Evolutionary conservation across 768 basidiomycete genomes (phyloP), one percentile per base, ranked within the genome.

Genomic region (Naganishia antarctica): DNA sequence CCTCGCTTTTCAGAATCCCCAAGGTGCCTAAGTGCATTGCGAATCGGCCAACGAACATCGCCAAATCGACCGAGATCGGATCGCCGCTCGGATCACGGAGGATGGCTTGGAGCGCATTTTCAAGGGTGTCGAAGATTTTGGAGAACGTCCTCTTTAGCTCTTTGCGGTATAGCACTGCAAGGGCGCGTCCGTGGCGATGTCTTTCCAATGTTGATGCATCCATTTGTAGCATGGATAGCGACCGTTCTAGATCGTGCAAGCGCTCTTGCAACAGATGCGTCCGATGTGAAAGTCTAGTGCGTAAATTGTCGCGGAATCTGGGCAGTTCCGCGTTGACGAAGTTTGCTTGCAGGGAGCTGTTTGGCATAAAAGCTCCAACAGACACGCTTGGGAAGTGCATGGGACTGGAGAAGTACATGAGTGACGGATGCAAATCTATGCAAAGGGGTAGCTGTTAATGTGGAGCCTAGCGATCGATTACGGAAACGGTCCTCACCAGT

Each of bases 261-360:
- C 87, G 81, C 23, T 80, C 78, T 63, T 89, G 81, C 28, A 90
- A 76, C 45, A 84, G 74, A 0, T 83, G 80, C 12, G 87, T 86
- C 41, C 88, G 83, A 21, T 85, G 84, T 23, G 81, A 69, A n/a
- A 90, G 78, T 66, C 87, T 87, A 46, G 82, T 82, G 61, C 81
- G 84, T 37, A 91, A 71, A 3, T 82, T 76, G n/a, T 77, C 68
- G 68, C 83, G 84, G 71, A 88, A 90, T 70, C 81, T 83, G 79
- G 18, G 78, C 74, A 64, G 83, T 80, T 29, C 62, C 25, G 26
- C 23, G 21, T 32, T 40, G 21, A 57, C 23, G 26, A 57, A 57
- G 53, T 26, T 57, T 16, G 53, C n/a, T 25, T 37, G 53, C 53
- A 37, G 13, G n/a, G 23, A 34, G n/a, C 34, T 40, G 53, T 40